Evolutionary conservation across 2,329 filamentous ascomycete genomes (phyloP).

Genomic region (Colletotrichum truncatum): DNA sequence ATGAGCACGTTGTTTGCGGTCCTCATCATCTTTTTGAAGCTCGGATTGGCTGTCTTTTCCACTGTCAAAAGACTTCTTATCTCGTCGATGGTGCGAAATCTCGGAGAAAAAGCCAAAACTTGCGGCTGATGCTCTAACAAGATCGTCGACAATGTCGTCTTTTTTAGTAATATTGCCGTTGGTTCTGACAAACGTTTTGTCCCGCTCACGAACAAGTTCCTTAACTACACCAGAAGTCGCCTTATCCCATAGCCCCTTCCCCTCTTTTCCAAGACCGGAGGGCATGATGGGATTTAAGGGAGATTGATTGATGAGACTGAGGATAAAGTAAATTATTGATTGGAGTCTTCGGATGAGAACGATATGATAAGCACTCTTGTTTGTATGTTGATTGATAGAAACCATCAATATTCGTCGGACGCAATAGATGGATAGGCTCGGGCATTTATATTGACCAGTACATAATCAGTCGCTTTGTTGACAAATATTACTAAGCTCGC

Average conservation of each 20-base stretch:
- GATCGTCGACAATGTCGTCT: constrained; percentile 22
- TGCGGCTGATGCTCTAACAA: constrained; percentile 29
- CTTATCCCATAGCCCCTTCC: neutral
- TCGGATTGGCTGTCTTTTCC: neutral
- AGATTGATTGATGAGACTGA: too few relatives aligned
- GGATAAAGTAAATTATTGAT: too few relatives aligned
- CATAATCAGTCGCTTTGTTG: too few relatives aligned
- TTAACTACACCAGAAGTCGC: neutral
- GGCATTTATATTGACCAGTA: too few relatives aligned
- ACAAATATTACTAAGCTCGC: too few relatives aligned
- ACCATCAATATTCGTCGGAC: too few relatives aligned
- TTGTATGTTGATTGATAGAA: too few relatives aligned
- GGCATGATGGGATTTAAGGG: neutral
- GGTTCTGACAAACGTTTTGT: neutral
- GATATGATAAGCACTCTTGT: too few relatives aligned
- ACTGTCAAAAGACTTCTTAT: constrained; percentile 17
- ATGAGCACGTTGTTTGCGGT: neutral
- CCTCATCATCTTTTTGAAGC: neutral
- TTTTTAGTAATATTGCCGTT: neutral
- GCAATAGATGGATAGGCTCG: too few relatives aligned
- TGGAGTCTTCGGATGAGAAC: too few relatives aligned
- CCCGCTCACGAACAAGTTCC: neutral
- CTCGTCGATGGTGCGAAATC: constrained; percentile 30
- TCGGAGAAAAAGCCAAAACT: constrained; percentile 33
- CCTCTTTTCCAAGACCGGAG: neutral